phyloP scores from a whole-genome alignment of 352 stramenopile genomes.

The Plasmopara viticola region DNA sequence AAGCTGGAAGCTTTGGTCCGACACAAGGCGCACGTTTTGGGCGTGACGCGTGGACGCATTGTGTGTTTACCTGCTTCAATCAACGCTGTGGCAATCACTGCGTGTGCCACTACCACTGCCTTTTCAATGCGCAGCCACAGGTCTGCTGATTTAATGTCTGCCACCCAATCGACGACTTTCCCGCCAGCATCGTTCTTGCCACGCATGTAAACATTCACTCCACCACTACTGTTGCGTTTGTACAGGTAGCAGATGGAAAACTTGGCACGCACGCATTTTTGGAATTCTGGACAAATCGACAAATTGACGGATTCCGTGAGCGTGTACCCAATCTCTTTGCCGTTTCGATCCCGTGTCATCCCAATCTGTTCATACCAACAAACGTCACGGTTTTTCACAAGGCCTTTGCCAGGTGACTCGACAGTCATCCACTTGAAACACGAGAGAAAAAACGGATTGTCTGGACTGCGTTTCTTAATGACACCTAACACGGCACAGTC shows the following conservation, averaged over 20 bases:
- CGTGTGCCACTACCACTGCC: conserved; percentile 41
- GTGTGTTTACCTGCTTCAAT: conserved; percentile 41
- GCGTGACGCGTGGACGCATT: conserved; percentile 20
- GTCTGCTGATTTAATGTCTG: conserved; percentile 66
- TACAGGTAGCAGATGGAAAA: conserved; percentile 74
- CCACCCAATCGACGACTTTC: conserved; percentile 65
- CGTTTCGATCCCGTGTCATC: conserved; percentile 54
- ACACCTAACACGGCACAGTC: conserved; percentile 69
- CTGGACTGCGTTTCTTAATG: conserved; percentile 38
- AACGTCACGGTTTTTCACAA: conserved; percentile 75
- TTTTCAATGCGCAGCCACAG: conserved; percentile 64
- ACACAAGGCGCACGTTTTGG: conserved; percentile 58
- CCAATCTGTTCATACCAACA: conserved; percentile 78
- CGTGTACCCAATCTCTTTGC: conserved; percentile 78
- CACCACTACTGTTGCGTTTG: conserved; percentile 63
- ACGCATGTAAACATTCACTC: conserved; percentile 73
- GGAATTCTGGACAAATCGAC: conserved; percentile 54
- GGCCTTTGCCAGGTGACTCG: conserved; percentile 52
- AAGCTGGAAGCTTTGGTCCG: conserved; percentile 48
- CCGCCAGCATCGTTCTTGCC: conserved; percentile 63
- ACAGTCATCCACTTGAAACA: conserved; percentile 84
- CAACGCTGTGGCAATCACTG: conserved; percentile 50
- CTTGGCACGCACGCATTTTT: conserved; percentile 60
- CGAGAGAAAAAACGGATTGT: conserved; percentile 62
- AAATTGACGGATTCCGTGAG: conserved; percentile 72